Base-by-base conservation (phyloP, 768 basidiomycete genomes). In the Tricholoma saponaceum region DNA sequence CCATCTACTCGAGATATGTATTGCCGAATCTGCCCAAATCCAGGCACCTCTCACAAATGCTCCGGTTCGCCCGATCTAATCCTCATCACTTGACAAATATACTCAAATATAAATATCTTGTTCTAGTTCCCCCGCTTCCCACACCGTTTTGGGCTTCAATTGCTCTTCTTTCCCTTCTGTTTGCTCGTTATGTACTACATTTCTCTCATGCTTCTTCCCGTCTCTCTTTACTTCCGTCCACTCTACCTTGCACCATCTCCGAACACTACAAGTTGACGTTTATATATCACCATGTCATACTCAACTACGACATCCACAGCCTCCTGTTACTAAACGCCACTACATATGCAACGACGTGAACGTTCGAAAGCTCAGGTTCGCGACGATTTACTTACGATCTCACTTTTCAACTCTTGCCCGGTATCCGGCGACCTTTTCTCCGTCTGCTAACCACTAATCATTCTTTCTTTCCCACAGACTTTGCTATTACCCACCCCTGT, bases 1-100 rank as follows among this genome's bases (percentile, higher is more conserved):
- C 8, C 43, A 22, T 10, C 54, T 20, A 8, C 22, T 39, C 35
- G 35, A 52, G 54, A 63, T 65, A 65, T 65, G 59, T 62, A 58
- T 60, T 59, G 52, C 60, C 60, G 60, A 46, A 22, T 23, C 22
- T 16, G 3, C 4, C 32, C 51, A 33, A 4, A 20, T 53, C 47
- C 51, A 59, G 60, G 58, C 58, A 60, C 62, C n/a, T n/a, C n/a
- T n/a, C n/a, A n/a, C n/a, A 28, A 9, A 10, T 35, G 10, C 33
- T 35, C 37, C 37, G 37, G 37, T n/a, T 39, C 2, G 16, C 37
- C 37, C 37, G 16, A 39, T 28, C 32, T 30, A 23, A 13, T 35
- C 55, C 57, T 47, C n/a, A n/a, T n/a, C n/a, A n/a, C n/a, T n/a
- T n/a, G n/a, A 50, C 51, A n/a, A 44, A 32, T 35, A 51, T 22